A percentile compares a stretch with the other conserved stretches of the same genome.
These are phyloP conservation scores for Saccharum spontaneum DNA, from an alignment of 176 grass and related monocot genomes.

Conservation along the genomic window DNA sequence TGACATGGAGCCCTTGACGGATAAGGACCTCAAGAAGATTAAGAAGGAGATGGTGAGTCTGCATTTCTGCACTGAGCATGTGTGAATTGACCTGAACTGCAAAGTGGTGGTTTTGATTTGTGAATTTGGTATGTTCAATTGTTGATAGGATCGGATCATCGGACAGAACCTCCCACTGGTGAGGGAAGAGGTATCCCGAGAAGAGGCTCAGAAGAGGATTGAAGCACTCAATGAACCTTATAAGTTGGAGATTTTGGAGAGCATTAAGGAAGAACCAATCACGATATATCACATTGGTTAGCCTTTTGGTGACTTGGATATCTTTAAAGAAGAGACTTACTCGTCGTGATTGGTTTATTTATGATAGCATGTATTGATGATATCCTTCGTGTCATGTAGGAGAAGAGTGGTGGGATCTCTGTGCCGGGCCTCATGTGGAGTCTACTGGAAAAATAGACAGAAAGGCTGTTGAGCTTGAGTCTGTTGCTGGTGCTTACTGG, in stretches of 20 bases:
- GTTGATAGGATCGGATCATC: conserved; percentile 82
- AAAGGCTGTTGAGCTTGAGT: conserved; percentile 89
- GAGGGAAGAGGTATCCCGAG: conserved; percentile 84
- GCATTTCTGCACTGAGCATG: background rate
- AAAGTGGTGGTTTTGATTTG: conserved; percentile 39
- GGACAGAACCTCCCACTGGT: conserved; percentile 70
- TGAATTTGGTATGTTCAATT: conserved; percentile 37
- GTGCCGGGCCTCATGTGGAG: conserved; percentile 94
- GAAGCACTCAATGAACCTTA: conserved; percentile 81
- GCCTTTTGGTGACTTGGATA: background rate
- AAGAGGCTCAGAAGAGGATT: conserved; percentile 92
- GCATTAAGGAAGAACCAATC: conserved; percentile 90
- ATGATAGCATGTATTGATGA: background rate
- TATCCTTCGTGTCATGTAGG: conserved; percentile 39
- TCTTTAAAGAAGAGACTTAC: background rate
- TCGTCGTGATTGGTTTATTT: background rate
- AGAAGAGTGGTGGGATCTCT: conserved; percentile 99
- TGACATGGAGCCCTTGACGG: conserved; percentile 85
- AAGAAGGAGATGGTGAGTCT: conserved; percentile 94
- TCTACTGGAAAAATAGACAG: conserved; percentile 84
- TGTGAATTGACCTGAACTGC: background rate
- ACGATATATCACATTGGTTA: conserved; percentile 97
- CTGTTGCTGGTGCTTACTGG: conserved; percentile 97
- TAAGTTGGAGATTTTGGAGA: conserved; percentile 89
- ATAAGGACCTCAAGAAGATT: conserved; percentile 95